phyloP scores from a whole-genome alignment of 805 yeast genomes.

The Candida khao-thaluensis region DNA sequence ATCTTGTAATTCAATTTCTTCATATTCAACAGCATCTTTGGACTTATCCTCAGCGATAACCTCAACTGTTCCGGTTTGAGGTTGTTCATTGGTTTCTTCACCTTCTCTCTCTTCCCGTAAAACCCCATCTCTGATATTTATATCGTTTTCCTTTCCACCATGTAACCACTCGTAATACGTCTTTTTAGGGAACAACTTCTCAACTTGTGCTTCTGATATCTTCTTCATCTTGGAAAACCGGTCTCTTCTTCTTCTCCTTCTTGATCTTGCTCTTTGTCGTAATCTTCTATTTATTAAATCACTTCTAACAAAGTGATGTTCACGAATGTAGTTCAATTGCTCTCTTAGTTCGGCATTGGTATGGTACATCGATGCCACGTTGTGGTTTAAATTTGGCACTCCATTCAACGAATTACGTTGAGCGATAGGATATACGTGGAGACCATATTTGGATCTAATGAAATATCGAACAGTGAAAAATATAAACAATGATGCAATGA shows the following conservation, averaged over 20 bases:
- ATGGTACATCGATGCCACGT: constrained; percentile 8
- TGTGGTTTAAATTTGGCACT: background rate
- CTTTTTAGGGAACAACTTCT: constrained; percentile 55
- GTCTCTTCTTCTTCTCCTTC: constrained; percentile 40
- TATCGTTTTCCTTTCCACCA: constrained; percentile 57
- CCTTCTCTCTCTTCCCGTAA: constrained; percentile 34
- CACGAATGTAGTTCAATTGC: constrained; percentile 35
- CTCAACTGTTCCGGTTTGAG: background rate
- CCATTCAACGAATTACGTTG: constrained; percentile 23
- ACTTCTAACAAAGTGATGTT: constrained; percentile 30
- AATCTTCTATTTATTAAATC: constrained; percentile 29
- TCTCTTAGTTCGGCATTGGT: constrained; percentile 30
- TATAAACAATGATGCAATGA: constrained; percentile 53
- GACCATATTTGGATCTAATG: constrained; percentile 55
- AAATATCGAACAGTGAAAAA: constrained; percentile 63
- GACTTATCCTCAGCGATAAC: background rate
- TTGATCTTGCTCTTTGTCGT: constrained; percentile 30
- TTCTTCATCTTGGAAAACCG: constrained; percentile 49
- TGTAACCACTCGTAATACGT: constrained; percentile 60
- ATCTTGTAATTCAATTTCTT: constrained; percentile 1
- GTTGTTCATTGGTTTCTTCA: background rate
- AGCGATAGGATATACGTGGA: constrained; percentile 43
- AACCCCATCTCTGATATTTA: constrained; percentile 43
- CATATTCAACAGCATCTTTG: background rate
- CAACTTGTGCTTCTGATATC: constrained; percentile 57